Conservation (phyloP, 495 filamentous ascomycete species). For the Thermothielavioides terrestris region DNA sequence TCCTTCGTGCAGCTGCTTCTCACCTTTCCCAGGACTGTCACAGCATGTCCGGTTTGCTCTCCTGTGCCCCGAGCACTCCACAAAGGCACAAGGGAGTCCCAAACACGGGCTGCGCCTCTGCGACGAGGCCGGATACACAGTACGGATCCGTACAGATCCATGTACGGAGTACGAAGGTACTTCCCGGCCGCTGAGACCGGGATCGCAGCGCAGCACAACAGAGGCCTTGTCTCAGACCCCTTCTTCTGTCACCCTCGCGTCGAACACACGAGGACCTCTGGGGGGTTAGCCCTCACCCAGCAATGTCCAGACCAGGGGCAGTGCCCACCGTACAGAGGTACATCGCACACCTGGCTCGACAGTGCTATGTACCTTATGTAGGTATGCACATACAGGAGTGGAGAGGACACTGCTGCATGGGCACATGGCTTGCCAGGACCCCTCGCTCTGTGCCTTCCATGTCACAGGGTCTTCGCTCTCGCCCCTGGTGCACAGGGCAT, state of each 20-base stretch:
- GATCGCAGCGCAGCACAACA: slow-evolving; percentile 10
- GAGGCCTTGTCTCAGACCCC: slow-evolving; percentile 20
- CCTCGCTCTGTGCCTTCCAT: slow-evolving; percentile 5
- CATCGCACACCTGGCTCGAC: too few species aligned
- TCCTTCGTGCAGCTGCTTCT: slow-evolving; percentile 24
- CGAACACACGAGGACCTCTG: slow-evolving; percentile 12
- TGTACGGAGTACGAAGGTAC: too few species aligned
- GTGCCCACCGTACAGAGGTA: not conserved
- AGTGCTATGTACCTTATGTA: too few species aligned
- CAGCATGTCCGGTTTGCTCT: slow-evolving; percentile 9
- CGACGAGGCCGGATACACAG: too few species aligned
- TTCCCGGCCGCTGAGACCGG: too few species aligned
- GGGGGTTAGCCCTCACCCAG: not conserved
- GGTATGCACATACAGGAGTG: too few species aligned
- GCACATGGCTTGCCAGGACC: slow-evolving; percentile 4
- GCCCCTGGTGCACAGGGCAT: slow-evolving; percentile 12
- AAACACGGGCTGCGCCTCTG: slow-evolving; percentile 9
- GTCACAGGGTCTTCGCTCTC: slow-evolving; percentile 3
- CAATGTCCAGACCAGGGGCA: slow-evolving; percentile 10
- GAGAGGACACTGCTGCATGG: slow-evolving; percentile 1
- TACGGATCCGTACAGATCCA: too few species aligned
- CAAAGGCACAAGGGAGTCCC: slow-evolving; percentile 1
- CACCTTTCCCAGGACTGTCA: slow-evolving; percentile 17
- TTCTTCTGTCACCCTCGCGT: slow-evolving; percentile 20
- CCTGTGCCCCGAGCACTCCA: slow-evolving; percentile 8